Base-by-base conservation (phyloP, 176 grass and related monocot species). In the Lolium rigidum region DNA sequence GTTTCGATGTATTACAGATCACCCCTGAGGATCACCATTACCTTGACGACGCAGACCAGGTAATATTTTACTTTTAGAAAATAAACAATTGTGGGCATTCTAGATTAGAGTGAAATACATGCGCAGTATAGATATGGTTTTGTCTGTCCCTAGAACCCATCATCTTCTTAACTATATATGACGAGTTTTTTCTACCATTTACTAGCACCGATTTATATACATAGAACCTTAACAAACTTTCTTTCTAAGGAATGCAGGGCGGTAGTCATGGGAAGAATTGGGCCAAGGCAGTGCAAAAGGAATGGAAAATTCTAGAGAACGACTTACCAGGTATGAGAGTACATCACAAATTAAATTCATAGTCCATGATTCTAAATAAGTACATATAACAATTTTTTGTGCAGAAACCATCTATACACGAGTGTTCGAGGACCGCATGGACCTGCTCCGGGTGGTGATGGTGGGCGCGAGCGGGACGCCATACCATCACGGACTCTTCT, bases 401-500 rank as follows among this genome's bases (percentile, higher is more conserved):
- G 58, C 58, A 83, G 80, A 24, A 0, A 58, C 55, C 6, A 75
- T 84, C 35, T 75, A 84, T 21, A n/a, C 47, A 0, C 28, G 63
- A 0, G 84, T 9, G 3, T 86, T 56, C 4, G 84, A 86, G 64
- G 84, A 69, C 22, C 61, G 75, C 47, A 79, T 78, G 50, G 84
- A 86, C 64, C 84, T 86, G 0, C n/a, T 86, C 11, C 48, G 74
- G 1, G 84, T 10, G 4, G 72, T 11, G 3, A 57, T 86, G 15
- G 75, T 70, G 5, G 84, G 84, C 2, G 48, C n/a, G 4, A 16
- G 2, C 6, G 84, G 84, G 9, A 79, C 84, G 4, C 84, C 82
- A 1, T 86, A 86, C 75, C 84, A 86, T 0, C 61, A 86, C 50
- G 47, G 47, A 4, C 84, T 86, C 58, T 86, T 78, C 70, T 78